Base-by-base conservation (phyloP, 352 stramenopile species). In the Globisporangium sylvaticum region DNA sequence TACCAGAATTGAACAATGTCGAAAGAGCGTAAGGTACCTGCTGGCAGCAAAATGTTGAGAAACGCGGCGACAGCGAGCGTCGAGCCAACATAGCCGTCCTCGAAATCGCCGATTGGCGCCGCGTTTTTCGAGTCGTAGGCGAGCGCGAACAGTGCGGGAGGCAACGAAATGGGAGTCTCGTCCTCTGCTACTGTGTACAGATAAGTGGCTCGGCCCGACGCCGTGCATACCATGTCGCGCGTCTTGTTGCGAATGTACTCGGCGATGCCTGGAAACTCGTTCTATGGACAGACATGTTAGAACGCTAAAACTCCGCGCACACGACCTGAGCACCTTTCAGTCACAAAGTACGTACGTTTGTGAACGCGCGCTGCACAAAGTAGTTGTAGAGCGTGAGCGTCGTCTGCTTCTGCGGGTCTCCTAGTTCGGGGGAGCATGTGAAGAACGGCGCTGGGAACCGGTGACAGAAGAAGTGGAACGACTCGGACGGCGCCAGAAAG, bases 191-290 rank as follows among this genome's bases (percentile, higher is more conserved):
- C 31, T 12, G 53, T n/a, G 3, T 14, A 31, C 32, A 20, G 18
- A 2, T 12, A 50, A 18, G 31, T 15, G 18, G 9, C 27, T 52
- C 27, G 44, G 2, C 25, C 32, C 7, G 74, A 71, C 37, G 72
- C 67, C 24, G 74, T 39, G 57, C 83, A 92, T 12, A 91, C 68
- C 73, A 93, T 80, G 25, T 86, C 78, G 31, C 81, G 80, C 15
- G 88, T 94, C 64, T 82, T 89, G 72, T 95, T 92, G 31, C 87
- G 80, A 2, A 95, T 50, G 57, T 89, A 92, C 64, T 86, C 76
- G 8, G 73, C 79, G 10, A 95, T 71, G 5, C 88, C 88, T 37
- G 75, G 74, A 54, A 93, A 91, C 24, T 76, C 83, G 56, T 95
- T 95, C 87, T 95, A 53, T 9, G 0, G 46, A 5, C 7, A 37